Base-by-base conservation (phyloP, 148 eudicot genomes). In the Vaccinium vitisidaea region DNA sequence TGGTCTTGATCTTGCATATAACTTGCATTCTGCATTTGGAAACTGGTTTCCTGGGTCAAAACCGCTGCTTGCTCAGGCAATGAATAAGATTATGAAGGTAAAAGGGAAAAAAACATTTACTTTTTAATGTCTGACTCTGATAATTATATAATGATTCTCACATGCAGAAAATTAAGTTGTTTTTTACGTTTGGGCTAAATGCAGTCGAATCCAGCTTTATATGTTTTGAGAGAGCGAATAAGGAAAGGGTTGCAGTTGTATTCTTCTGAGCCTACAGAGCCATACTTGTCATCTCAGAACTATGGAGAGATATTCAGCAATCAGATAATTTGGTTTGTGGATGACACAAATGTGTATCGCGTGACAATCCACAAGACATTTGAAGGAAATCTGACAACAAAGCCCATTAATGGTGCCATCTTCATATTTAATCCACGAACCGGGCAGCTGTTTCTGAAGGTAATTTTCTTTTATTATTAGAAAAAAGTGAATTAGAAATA, bases 21-120 rank as follows among this genome's bases (percentile, higher is more conserved):
- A 97, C 88, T 90, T 97, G 95, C 99, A 97, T 92, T 95, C 99
- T 84, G 98, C 99, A 53, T 97, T 97, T 84, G 99, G 99, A 74
- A 97, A 97, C 90, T 97, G 99, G 99, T 97, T 97, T 85, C 99
- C 99, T 85, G 99, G 99, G 36, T 97, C 99, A 49, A 97, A 97
- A 82, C 99, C 99, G 48, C 87, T 97, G 84, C 94, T 97, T 88
- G 95, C 94, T 8, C 99, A 95, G 90, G 99, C 99, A 75, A 97
- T 97, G 99, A 97, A 95, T 85, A 97, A 97, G 92, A 97, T 97
- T 84, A 97, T 97, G 99, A 97, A 98, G 69, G 99, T 97, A 23
- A 97, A 36, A 36, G 39, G 39, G 39, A 2, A 36, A 58, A 16
- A 8, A 56, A 27, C 27, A 77, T n/a, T 75, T 50, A 15, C 43